Base-by-base conservation (phyloP, 441 rosid genomes). In the Pelargonium australe region DNA sequence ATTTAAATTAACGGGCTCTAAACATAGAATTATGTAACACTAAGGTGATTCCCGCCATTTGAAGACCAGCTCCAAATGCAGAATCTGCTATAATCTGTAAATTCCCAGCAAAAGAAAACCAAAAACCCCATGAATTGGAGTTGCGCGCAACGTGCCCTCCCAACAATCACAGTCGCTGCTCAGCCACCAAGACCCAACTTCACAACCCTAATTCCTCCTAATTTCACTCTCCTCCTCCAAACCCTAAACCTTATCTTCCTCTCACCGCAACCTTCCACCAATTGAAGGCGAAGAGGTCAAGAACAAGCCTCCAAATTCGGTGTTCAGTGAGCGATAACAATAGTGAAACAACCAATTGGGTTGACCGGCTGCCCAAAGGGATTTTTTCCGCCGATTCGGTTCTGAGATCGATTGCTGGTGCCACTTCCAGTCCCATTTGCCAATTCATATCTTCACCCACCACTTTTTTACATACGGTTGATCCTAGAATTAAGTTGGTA, bases 401-500 rank as follows among this genome's bases (percentile, higher is more conserved):
- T 73, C 82, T 91, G 75, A 76, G 90, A 66, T 75, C 87, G 82
- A 89, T 94, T 53, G 73, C 97, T 1, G 80, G 81, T 72, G 91
- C 95, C 19, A 88, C 93, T 3, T 88, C 95, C 31, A 86, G 97
- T 83, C 97, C 97, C 64, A 89, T 91, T 58, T 83, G 85, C 74
- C 98, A 93, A 73, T 91, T 85, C 79, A 84, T 93, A 41, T 85
- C 95, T 51, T 83, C 91, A 3, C 98, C 98, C 11, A 78, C 86
- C 16, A 91, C 97, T 2, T 88, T 89, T 74, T 69, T 93, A 67
- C 98, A 91, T 67, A 88, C 92, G 0, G 88, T 93, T 12, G 98
- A 93, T 78, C 91, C 97, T 1, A 85, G 96, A 62, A 86, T 87
- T 80, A 92, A 92, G 79, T 68, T 90, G 93, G 96, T 90, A 80